These are phyloP conservation scores for Paramecium sexaurelia DNA, from an alignment of 73 alveolate species.

Conservation along the genomic window DNA sequence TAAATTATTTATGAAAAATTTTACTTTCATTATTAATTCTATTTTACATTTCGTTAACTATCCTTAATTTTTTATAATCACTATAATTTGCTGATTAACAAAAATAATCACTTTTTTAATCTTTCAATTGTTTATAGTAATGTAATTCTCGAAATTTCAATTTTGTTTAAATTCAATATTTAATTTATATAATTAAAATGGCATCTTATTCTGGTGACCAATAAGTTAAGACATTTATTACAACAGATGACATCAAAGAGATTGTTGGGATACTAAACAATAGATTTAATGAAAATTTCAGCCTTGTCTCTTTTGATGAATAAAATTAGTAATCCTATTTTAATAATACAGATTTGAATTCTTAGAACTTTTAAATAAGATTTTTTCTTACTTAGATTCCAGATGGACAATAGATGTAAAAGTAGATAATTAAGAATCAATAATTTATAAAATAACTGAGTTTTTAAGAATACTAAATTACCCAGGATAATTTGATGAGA, in stretches of 20 bases:
- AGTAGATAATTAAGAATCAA: conserved; percentile 2
- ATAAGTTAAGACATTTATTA: neutral
- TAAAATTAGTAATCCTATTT: neutral
- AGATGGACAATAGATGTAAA: neutral
- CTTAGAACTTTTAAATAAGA: neutral
- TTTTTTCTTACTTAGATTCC: neutral
- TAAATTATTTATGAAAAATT: too few relatives aligned
- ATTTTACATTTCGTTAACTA: too few relatives aligned
- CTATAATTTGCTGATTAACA: too few relatives aligned
- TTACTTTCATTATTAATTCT: too few relatives aligned
- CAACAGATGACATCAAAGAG: conserved; percentile 31
- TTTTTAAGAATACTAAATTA: neutral
- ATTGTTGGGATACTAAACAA: neutral
- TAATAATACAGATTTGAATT: neutral
- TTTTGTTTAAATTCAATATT: neutral
- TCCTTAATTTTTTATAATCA: too few relatives aligned
- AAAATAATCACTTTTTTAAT: too few relatives aligned
- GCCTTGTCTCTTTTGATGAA: neutral
- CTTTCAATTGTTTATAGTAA: too few relatives aligned
- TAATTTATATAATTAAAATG: neutral
- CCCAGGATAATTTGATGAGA: neutral
- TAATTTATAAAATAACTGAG: neutral
- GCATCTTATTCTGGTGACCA: neutral
- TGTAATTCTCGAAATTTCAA: too few relatives aligned
- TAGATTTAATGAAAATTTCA: neutral